Evolutionary conservation across 805 yeast species (phyloP), one percentile per base, ranked within the genome.

Genomic region (Hanseniaspora meyeri): DNA sequence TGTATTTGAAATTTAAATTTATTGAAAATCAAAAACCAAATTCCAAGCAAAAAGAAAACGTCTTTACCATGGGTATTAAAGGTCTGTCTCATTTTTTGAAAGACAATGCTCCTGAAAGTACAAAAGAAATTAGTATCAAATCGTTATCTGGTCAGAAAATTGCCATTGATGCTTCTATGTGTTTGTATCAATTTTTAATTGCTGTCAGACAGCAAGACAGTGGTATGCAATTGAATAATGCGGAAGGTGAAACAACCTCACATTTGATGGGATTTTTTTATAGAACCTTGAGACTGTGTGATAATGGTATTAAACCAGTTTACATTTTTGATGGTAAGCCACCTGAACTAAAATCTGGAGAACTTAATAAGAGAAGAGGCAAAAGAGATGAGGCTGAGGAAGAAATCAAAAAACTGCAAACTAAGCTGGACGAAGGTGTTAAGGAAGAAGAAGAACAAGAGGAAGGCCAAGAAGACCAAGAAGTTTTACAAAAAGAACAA

Each of bases 301-400:
- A 85, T 61, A 80, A 86, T 64, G 96, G 97, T n/a, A 80, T 93
- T 64, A 93, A 93, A 67, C 99, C 99, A 1, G 84, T 90, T 46
- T 93, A 88, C 66, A 97, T 93, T 8, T 93, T 93, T 71, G 99
- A 93, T 68, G 99, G 99, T 27, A 89, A 87, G 64, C 98, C 99
- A 6, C 99, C 99, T 1, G 87, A 83, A 3, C 68, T 93, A 70
- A 93, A 93, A 71, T 85, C 95, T 43, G 95, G 95, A 31, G 97
- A 91, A 70, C 76, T 93, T 63, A 89, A 84, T 58, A 93, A 93
- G 67, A 80, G 99, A 66, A 72, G 82, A 53, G 81, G 80, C 32
- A 77, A 87, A 61, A 77, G 95, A 61, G 91, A 86, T 63, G 93
- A 85, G 59, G 97, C 97, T 0, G 81, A 78, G 40, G 90, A 80